Base-by-base conservation (phyloP, 2,329 filamentous ascomycete genomes). In the Alternaria longipes region DNA sequence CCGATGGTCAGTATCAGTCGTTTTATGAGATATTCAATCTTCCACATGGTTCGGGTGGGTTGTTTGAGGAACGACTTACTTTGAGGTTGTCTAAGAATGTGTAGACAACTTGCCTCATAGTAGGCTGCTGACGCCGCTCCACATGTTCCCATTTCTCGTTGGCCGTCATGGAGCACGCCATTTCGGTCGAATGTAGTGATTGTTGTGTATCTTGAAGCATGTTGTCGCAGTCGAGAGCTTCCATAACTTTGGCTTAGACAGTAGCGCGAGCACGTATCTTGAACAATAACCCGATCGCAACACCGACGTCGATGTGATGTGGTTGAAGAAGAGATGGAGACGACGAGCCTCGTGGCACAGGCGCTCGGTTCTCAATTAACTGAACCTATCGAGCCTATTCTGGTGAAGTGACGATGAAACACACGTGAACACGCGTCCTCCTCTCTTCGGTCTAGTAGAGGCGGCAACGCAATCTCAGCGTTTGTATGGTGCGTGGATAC, bases 21-120 rank as follows among this genome's bases (percentile, higher is more conserved):
- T 30, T 14, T 28, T 8, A 22, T 20, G 24, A 22, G 8, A 44
- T 4, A 8, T 24, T 20, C 14, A 28, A 18, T 36, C 5, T 14
- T 34, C 28, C 4, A 3, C 8, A 12, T 38, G 2, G 14, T 2
- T 42, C 26, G 9, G n/a, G 14, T 38, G 9, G 12, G 16, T 9
- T n/a, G 16, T 40, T n/a, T 5, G 9, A 44, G 20, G 18, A 36
- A 47, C 14, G 2, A 28, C 59, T 47, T 62, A 73, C 73, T 55
- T 69, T 70, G 14, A 69, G 46, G 12, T 67, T 69, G 20, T 61
- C 26, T 18, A 74, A 56, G 18, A 75, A 73, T 7, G 24, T 56
- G 34, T 65, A 32, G 30, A 68, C 64, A 9, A 62, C 44, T n/a
- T 64, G 26, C 20, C 53, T 41, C 9, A 66, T 54, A 18, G 46